These are phyloP conservation scores for Medicago lupulina DNA, from an alignment of 306 rosid genomes.

Conservation along the genomic window DNA sequence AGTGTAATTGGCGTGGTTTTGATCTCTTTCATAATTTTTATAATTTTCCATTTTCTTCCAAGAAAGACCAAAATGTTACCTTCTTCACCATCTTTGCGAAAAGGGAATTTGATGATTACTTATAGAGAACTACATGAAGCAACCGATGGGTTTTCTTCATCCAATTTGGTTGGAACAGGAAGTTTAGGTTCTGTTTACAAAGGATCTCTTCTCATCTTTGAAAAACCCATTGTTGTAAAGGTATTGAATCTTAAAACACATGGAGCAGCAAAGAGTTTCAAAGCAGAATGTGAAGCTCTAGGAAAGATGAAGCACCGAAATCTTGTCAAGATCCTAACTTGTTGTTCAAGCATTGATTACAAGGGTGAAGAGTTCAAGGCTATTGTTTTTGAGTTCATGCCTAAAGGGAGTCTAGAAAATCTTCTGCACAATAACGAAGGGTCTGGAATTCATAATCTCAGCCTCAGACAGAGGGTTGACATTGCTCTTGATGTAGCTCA, in stretches of 20 bases:
- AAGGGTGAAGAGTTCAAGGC: conserved; percentile 46
- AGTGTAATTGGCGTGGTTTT: background rate
- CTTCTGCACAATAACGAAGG: conserved; percentile 27
- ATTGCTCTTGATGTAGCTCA: conserved; percentile 50
- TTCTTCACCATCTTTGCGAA: background rate
- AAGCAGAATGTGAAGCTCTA: conserved; percentile 42
- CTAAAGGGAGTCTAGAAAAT: conserved; percentile 43
- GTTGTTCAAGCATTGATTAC: conserved; percentile 45
- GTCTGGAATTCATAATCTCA: background rate
- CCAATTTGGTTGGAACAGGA: conserved; percentile 44
- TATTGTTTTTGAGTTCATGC: conserved; percentile 45
- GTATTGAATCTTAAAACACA: conserved; percentile 45
- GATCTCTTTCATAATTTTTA: background rate
- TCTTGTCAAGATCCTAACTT: conserved; percentile 45
- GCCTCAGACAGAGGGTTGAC: conserved; percentile 16
- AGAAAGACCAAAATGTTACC: conserved; percentile 29
- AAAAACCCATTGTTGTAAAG: conserved; percentile 39
- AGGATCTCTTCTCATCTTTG: conserved; percentile 41
- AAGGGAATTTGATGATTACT: conserved; percentile 38
- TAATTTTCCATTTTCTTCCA: background rate
- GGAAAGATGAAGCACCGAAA: conserved; percentile 40
- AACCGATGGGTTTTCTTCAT: conserved; percentile 47
- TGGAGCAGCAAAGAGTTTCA: conserved; percentile 52
- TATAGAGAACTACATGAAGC: conserved; percentile 47
- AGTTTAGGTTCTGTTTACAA: conserved; percentile 46